Percentiles rank a stretch among this genome's conserved stretches.
phyloP scores from a whole-genome alignment of 306 rosid genomes.

The Cicer pinnatifidum region DNA sequence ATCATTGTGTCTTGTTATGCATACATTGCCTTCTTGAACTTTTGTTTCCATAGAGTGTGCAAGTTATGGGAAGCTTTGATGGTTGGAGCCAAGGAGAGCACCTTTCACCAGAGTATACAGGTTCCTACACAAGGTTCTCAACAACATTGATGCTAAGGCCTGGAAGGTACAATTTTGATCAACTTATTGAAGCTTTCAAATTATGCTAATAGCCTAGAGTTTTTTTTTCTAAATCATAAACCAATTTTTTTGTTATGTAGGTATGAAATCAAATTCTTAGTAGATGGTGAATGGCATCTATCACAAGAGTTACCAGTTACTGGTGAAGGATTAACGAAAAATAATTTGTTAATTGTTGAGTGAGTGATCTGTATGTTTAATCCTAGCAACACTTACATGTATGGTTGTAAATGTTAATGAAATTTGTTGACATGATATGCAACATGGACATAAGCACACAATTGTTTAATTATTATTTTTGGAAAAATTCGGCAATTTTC shows the following conservation, averaged over 20 bases:
- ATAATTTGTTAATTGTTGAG: conserved; percentile 76
- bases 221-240: conserved; percentile 19
- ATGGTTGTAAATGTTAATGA: conserved; percentile 5
- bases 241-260: conserved; percentile 48
- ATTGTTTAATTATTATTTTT: neutral
- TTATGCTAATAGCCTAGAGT: conserved; percentile 19
- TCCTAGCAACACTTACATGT: neutral
- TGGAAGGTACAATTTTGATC: conserved; percentile 65
- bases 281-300: conserved; percentile 88
- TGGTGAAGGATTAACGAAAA: conserved; percentile 78
- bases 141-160: conserved; percentile 79
- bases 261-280: conserved; percentile 92
- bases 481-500: no score
- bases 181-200: conserved; percentile 1
- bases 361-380: conserved; percentile 37
- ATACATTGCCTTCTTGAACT: conserved; percentile 30
- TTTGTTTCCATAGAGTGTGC: conserved; percentile 64
- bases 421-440: conserved; percentile 17
- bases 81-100: conserved; percentile 98
- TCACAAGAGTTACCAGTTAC: conserved; percentile 76
- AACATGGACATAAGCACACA: neutral
- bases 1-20: neutral
- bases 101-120: conserved; percentile 81
- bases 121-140: conserved; percentile 77
- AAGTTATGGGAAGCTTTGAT: conserved; percentile 93